Conservation (phyloP, 148 eudicot genomes). For the Camellia lanceoleosa region DNA sequence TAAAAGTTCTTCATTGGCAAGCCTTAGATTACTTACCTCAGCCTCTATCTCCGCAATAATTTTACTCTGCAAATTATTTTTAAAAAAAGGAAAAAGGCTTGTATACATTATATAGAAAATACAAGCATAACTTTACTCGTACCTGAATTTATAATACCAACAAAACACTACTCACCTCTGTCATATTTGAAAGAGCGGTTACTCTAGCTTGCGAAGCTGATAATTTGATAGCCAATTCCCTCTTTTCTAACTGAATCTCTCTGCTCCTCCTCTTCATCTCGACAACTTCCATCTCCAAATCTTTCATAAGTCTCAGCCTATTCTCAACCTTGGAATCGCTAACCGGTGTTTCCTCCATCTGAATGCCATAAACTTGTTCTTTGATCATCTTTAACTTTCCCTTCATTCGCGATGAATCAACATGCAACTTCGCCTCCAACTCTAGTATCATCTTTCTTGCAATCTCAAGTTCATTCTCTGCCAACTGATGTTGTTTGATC, state of each 20-base stretch:
- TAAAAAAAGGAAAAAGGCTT: too few relatives aligned
- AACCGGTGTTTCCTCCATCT: neutral
- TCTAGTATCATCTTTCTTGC: neutral
- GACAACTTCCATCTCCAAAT: neutral
- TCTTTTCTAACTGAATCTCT: slow-evolving; percentile 7
- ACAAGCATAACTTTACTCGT: neutral
- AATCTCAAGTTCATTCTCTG: neutral
- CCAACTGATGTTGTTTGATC: neutral
- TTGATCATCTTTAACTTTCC: neutral
- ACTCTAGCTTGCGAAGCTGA: neutral
- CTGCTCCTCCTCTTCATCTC: neutral
- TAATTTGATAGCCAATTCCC: neutral
- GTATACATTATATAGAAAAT: too few relatives aligned
- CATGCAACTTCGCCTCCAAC: neutral
- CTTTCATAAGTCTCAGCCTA: neutral
- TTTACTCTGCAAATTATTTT: neutral
- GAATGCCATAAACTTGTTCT: neutral
- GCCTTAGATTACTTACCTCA: neutral
- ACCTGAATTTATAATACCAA: neutral
- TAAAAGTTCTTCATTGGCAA: neutral
- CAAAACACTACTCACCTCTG: neutral
- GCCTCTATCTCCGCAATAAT: neutral
- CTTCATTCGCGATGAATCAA: neutral
- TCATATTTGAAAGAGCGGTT: slow-evolving; percentile 1
- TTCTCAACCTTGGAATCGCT: neutral